phyloP scores from a whole-genome alignment of 1,284 basidiomycete species.

The Irpex lacteus region DNA sequence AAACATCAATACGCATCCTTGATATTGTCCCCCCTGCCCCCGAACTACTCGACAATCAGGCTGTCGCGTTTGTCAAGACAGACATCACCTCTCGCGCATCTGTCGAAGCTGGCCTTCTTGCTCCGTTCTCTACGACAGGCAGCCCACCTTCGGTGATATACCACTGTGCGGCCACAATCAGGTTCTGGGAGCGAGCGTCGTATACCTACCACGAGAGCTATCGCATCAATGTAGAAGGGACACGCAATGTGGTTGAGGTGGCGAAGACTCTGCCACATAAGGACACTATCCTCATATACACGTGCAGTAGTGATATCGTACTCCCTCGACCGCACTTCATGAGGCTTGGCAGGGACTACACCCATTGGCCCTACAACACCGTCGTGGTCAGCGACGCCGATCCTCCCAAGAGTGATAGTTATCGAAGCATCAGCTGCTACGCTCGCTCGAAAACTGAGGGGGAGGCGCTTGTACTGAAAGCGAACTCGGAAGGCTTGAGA shows the following conservation, averaged over 20 bases:
- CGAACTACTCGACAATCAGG: not conserved
- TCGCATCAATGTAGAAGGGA: not conserved
- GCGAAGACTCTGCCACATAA: not conserved
- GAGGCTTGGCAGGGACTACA: not conserved
- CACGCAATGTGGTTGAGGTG: not conserved
- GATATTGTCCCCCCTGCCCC: not conserved
- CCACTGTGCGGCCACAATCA: not conserved
- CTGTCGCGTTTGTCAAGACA: not conserved
- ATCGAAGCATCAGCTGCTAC: not conserved
- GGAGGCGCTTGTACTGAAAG: not conserved
- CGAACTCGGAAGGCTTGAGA: not conserved
- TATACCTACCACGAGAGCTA: conserved; percentile 1
- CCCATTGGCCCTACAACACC: not conserved
- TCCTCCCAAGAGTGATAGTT: not conserved
- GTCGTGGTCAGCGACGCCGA: not conserved
- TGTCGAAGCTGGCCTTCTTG: not conserved
- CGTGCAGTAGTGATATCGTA: not conserved
- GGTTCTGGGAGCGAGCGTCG: not conserved
- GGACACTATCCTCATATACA: not conserved
- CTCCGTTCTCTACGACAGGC: not conserved
- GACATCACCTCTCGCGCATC: not conserved
- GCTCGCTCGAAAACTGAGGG: not conserved
- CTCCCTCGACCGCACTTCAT: not conserved
- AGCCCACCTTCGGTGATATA: not conserved
- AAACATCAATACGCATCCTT: not conserved